These are phyloP conservation scores for Teunomyces gatunensis DNA, from an alignment of 805 yeast species.

Conservation along the genomic window DNA sequence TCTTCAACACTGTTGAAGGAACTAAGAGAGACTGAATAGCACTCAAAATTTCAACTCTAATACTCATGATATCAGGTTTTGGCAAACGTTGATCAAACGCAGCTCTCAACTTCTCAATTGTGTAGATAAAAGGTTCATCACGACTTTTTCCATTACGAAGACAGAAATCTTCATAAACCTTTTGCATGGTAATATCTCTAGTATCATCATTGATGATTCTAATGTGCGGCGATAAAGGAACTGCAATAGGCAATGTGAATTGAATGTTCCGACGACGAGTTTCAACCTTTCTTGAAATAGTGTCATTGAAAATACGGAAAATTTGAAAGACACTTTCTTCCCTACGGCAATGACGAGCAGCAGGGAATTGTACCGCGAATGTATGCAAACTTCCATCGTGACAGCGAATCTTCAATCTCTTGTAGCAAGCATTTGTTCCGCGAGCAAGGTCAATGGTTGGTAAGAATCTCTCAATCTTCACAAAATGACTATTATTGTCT, in stretches of 20 bases:
- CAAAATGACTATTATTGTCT: conserved; percentile 86
- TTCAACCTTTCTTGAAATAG: conserved; percentile 77
- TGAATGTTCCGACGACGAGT: conserved; percentile 80
- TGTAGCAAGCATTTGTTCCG: conserved; percentile 86
- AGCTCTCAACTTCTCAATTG: conserved; percentile 80
- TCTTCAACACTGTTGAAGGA: conserved; percentile 79
- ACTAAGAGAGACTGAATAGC: conserved; percentile 86
- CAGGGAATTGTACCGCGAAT: conserved; percentile 96
- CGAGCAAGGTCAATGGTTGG: conserved; percentile 86
- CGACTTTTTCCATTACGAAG: conserved; percentile 66
- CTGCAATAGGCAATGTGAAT: conserved; percentile 85
- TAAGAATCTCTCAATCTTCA: conserved; percentile 88
- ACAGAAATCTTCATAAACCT: conserved; percentile 86
- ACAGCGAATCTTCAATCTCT: conserved; percentile 85
- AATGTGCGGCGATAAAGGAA: conserved; percentile 93
- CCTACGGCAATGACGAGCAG: conserved; percentile 94
- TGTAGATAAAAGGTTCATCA: conserved; percentile 87
- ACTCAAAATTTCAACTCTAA: conserved; percentile 85
- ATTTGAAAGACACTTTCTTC: conserved; percentile 93
- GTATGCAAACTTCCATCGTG: conserved; percentile 90
- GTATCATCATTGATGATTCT: conserved; percentile 84
- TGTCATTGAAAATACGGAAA: conserved; percentile 83
- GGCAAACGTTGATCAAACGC: conserved; percentile 93
- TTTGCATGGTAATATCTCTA: conserved; percentile 71
- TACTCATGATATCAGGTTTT: conserved; percentile 84